Conservation (phyloP, 176 grass and related monocot species). For the Poa pratensis region DNA sequence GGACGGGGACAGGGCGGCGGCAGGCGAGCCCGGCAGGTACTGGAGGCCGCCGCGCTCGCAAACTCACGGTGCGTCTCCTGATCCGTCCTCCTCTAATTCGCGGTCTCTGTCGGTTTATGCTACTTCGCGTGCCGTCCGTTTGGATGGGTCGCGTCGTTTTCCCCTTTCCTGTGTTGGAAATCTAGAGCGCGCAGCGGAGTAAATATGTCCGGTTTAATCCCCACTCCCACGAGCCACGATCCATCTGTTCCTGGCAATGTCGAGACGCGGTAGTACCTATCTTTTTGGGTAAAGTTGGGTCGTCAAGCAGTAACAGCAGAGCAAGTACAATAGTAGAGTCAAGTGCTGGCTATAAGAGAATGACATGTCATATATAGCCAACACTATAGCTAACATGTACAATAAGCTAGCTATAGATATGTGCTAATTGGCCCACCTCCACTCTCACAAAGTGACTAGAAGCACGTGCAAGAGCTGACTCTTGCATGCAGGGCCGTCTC, state of each 20-base stretch:
- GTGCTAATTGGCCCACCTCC: too few relatives aligned
- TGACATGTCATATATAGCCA: too few relatives aligned
- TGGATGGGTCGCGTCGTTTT: slow-evolving; percentile 22
- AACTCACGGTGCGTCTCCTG: slow-evolving; percentile 45
- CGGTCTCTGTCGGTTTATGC: not conserved
- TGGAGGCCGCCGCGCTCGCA: slow-evolving; percentile 48
- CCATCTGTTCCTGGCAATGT: not conserved
- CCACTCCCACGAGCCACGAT: not conserved
- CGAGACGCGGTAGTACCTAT: not conserved
- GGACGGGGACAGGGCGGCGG: slow-evolving; percentile 26
- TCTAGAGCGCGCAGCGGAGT: not conserved
- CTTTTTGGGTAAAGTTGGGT: slow-evolving; percentile 6
- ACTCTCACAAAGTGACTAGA: too few relatives aligned
- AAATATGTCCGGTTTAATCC: not conserved
- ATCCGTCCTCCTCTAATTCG: not conserved
- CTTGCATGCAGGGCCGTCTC: too few relatives aligned
- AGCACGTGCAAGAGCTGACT: too few relatives aligned
- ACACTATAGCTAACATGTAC: too few relatives aligned
- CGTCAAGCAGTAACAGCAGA: not conserved
- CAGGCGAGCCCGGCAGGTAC: slow-evolving; percentile 16
- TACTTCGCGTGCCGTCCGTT: not conserved
- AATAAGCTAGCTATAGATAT: too few relatives aligned
- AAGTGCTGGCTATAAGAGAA: too few relatives aligned
- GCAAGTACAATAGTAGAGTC: too few relatives aligned
- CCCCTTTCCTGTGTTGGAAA: not conserved